These are phyloP conservation scores for Ceratobasidium papillatum DNA, from an alignment of 1,284 basidiomycete genomes.

Conservation along the genomic window DNA sequence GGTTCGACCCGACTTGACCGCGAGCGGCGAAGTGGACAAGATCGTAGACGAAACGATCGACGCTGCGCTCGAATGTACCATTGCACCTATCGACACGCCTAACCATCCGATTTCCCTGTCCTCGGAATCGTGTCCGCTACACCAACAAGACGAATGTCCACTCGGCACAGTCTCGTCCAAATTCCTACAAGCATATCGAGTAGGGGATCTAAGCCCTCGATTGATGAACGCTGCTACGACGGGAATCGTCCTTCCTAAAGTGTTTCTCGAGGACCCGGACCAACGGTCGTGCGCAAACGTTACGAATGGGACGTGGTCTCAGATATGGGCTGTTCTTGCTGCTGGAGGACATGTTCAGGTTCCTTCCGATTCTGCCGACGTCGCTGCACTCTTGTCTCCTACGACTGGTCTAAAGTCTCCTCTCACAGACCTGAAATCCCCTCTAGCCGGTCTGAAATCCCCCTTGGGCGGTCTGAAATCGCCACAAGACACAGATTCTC, in stretches of 20 bases:
- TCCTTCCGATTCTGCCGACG: constrained; percentile 21
- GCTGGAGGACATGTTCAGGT: constrained; percentile 57
- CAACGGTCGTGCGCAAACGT: constrained; percentile 68
- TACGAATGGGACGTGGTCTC: constrained; percentile 67
- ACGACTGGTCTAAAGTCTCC: constrained; percentile 47
- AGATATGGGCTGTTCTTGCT: constrained; percentile 74
- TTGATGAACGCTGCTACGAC: constrained; percentile 68
- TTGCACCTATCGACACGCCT: constrained; percentile 60
- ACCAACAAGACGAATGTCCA: constrained; percentile 18
- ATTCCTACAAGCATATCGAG: constrained; percentile 61
- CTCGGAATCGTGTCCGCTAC: not conserved
- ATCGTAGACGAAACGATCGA: constrained; percentile 75
- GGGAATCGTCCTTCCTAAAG: constrained; percentile 69
- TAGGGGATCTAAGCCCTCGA: constrained; percentile 64
- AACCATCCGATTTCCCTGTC: constrained; percentile 40
- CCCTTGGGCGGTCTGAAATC: constrained; percentile 54
- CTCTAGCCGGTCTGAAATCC: constrained; percentile 44
- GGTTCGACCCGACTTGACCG: constrained; percentile 42
- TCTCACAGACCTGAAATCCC: constrained; percentile 52
- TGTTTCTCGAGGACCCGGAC: constrained; percentile 82
- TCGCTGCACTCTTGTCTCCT: too few species aligned
- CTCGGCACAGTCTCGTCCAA: constrained; percentile 21
- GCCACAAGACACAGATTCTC: constrained; percentile 46
- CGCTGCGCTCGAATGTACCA: constrained; percentile 77
- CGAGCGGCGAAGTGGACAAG: constrained; percentile 64